Conservation (phyloP, 2,329 filamentous ascomycete genomes). For the Botrytis pseudocinerea region DNA sequence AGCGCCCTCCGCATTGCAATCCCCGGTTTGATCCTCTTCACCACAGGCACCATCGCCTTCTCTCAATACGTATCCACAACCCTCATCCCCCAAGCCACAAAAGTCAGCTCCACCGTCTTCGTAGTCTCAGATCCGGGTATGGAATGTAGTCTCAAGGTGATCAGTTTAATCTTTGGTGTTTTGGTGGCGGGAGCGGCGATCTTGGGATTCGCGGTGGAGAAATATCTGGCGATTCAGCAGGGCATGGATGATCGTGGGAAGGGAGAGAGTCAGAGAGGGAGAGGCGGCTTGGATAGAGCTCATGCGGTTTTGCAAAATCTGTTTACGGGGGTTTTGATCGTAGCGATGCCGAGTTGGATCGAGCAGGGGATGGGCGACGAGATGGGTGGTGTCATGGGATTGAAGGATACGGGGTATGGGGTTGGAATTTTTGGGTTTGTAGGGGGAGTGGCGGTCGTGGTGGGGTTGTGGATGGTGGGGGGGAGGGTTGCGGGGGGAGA, state of each 20-base stretch:
- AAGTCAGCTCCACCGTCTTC: not conserved
- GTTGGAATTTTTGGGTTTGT: slow-evolving; percentile 2
- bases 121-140: not conserved
- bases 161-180: not conserved
- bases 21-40: slow-evolving; percentile 3
- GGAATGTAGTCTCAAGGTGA: not conserved
- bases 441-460: not conserved
- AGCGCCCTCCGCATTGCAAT: not conserved
- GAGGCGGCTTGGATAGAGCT: not conserved
- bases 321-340: not conserved
- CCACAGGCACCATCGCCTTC: not conserved
- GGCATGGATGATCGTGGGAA: not conserved
- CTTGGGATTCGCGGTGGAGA: not conserved
- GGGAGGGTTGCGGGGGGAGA: not conserved
- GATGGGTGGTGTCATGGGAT: not conserved
- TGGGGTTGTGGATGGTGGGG: not conserved
- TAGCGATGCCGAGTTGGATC: not conserved
- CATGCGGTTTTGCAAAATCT: not conserved
- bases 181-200: not conserved
- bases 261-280: not conserved
- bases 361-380: not conserved
- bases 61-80: slow-evolving; percentile 18
- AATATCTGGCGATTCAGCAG: not conserved
- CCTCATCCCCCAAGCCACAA: not conserved
- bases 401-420: not conserved